phyloP scores from a whole-genome alignment of 352 stramenopile genomes.

The Globisporangium carolinianum region DNA sequence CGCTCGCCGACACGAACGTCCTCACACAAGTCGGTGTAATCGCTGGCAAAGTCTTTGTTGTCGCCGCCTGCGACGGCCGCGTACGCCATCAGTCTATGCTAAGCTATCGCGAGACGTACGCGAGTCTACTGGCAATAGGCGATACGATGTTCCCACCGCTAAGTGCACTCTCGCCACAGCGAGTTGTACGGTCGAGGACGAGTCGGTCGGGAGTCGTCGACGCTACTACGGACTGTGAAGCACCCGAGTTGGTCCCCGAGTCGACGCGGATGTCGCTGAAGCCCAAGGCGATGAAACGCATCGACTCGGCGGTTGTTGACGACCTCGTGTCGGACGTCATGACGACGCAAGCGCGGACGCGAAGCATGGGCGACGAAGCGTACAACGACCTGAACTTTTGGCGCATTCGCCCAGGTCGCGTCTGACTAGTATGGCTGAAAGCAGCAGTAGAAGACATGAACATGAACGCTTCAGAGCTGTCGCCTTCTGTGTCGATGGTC shows the following conservation, averaged over 20 bases:
- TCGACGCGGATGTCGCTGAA: not conserved
- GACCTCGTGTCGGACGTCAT: slow-evolving; percentile 47
- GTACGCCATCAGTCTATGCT: slow-evolving; percentile 55
- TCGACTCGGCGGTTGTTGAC: slow-evolving; percentile 9
- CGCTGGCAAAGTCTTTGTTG: slow-evolving; percentile 63
- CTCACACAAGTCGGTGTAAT: slow-evolving; percentile 77
- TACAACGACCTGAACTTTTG: slow-evolving; percentile 88
- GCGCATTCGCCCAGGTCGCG: slow-evolving; percentile 49
- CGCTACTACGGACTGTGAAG: not conserved
- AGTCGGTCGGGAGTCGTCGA: not conserved
- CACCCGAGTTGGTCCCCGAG: not conserved
- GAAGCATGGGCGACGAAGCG: slow-evolving; percentile 63
- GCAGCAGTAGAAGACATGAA: no score
- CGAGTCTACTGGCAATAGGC: slow-evolving; percentile 41
- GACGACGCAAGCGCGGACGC: slow-evolving; percentile 36
- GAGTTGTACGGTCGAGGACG: not conserved
- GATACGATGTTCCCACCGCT: slow-evolving; percentile 78
- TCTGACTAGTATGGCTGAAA: slow-evolving; percentile 5
- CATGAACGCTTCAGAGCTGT: no score
- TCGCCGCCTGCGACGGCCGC: slow-evolving; percentile 47
- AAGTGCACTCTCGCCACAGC: slow-evolving; percentile 22
- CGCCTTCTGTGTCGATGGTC: no score
- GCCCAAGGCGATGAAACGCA: not conserved
- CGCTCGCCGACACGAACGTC: slow-evolving; percentile 36
- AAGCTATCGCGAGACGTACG: slow-evolving; percentile 65